Base-by-base conservation (phyloP, 2,329 filamentous ascomycete genomes). In the Talaromyces albobiverticillius region DNA sequence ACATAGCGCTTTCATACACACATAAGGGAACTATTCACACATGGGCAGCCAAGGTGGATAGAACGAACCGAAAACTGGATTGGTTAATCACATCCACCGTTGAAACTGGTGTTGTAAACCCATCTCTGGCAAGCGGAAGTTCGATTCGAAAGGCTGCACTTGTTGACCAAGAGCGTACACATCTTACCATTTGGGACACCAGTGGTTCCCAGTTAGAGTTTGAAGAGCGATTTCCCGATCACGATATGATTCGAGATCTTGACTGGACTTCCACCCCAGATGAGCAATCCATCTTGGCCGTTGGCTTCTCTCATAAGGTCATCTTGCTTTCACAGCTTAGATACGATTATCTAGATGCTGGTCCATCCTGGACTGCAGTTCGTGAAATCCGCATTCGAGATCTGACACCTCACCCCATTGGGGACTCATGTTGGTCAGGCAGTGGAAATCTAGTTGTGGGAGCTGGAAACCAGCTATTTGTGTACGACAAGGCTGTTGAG, bases 261-360 rank as follows among this genome's bases (percentile, higher is more conserved):
- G 91, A 96, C 69, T 96, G 93, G 93, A 93, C 91, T 1, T 93
- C 89, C 3, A 96, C 92, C 0, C 90, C 90, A 0, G 90, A 95
- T 67, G 85, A 85, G 46, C 90, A 96, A 65, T 93, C 89, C 1
- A 91, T 96, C 53, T 77, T 96, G 18, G 90, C 92, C 1, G 89
- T 96, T n/a, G 91, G 92, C 0, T 96, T 96, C 65, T 86, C 87
- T n/a, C 89, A 92, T 60, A 84, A 88, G 54, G 87, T 96, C 4
- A 73, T 95, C 26, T 78, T 96, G 2, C 81, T 96, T 23, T 87
- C 88, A 5, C 91, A 96, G 66, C 85, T 95, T 74, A 87, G 92
- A 11, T 96, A 94, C 65, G 90, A 96, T 70, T 96, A 96, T 67
- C 78, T 96, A 16, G 90, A 92, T 63, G 87, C 89, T 57, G 88